A percentile compares a stretch with the other conserved stretches of the same genome.
phyloP scores from a whole-genome alignment of 495 filamentous ascomycete genomes.

The Aspergillus diversus region DNA sequence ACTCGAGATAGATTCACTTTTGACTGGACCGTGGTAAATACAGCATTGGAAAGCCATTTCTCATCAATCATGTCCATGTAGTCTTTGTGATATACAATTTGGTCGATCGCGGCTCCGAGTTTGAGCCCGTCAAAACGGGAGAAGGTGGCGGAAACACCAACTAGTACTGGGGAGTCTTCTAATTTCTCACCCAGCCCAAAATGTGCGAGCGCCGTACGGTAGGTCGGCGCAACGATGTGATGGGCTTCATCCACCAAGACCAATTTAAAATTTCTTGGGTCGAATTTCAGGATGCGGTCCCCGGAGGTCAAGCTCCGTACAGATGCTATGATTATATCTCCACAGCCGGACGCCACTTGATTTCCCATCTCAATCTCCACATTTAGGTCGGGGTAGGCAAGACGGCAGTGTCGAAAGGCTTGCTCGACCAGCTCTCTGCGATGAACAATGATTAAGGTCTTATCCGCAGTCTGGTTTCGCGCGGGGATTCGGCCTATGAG shows the following conservation, averaged over 20 bases:
- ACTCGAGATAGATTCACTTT: slow-evolving; percentile 76
- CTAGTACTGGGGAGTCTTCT: slow-evolving; percentile 65
- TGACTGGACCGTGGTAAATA: slow-evolving; percentile 91
- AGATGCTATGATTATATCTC: slow-evolving; percentile 95
- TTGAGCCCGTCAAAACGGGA: slow-evolving; percentile 87
- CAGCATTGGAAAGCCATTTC: slow-evolving; percentile 78
- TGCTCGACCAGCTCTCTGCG: slow-evolving; percentile 95
- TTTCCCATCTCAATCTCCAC: slow-evolving; percentile 92
- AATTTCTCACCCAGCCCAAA: slow-evolving; percentile 66
- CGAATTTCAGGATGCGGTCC: slow-evolving; percentile 78
- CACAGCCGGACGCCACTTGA: slow-evolving; percentile 68
- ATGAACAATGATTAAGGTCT: slow-evolving; percentile 91
- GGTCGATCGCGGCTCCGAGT: slow-evolving; percentile 86
- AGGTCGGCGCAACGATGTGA: slow-evolving; percentile 86
- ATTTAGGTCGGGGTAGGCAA: slow-evolving; percentile 74
- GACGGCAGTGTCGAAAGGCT: slow-evolving; percentile 78
- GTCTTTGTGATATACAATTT: slow-evolving; percentile 97
- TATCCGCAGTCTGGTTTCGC: slow-evolving; percentile 59
- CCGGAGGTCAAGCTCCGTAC: slow-evolving; percentile 76
- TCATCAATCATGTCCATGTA: slow-evolving; percentile 96
- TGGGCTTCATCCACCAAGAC: slow-evolving; percentile 97
- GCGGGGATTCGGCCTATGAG: slow-evolving; percentile 78
- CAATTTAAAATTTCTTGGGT: slow-evolving; percentile 81
- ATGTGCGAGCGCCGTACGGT: slow-evolving; percentile 71
- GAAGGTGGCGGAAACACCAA: slow-evolving; percentile 94